These are phyloP conservation scores for Plectosphaerella sp. DNA, from an alignment of 2,329 filamentous ascomycete genomes.

Conservation along the genomic window DNA sequence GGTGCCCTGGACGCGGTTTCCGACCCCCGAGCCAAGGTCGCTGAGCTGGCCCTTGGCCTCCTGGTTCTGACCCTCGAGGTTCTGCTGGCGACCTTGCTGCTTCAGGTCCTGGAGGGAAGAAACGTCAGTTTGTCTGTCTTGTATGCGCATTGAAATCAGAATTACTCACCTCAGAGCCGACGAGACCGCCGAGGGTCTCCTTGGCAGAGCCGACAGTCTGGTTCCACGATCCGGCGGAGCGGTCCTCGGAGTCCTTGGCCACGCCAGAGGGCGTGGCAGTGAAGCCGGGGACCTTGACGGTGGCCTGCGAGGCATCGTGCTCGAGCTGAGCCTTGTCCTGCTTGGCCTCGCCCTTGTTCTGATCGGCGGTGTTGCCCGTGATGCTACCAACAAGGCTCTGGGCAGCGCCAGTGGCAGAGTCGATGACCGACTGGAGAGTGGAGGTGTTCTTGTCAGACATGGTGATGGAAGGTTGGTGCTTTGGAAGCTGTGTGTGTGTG, in stretches of 20 bases:
- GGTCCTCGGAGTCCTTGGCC: slow-evolving; percentile 68
- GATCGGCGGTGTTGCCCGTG: slow-evolving; percentile 67
- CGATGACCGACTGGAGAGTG: slow-evolving; percentile 73
- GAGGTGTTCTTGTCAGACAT: slow-evolving; percentile 44
- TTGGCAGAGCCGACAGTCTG: slow-evolving; percentile 86
- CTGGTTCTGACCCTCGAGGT: slow-evolving; percentile 71
- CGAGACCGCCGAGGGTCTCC: slow-evolving; percentile 69
- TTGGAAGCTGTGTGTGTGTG: neutral
- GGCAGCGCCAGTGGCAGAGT: slow-evolving; percentile 66
- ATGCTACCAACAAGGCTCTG: slow-evolving; percentile 69
- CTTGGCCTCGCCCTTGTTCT: slow-evolving; percentile 60
- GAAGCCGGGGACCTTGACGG: slow-evolving; percentile 68
- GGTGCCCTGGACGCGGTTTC: slow-evolving; percentile 64
- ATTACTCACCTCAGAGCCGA: slow-evolving; percentile 63
- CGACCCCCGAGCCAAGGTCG: slow-evolving; percentile 66
- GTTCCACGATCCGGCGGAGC: slow-evolving; percentile 72
- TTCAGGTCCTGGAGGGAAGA: slow-evolving; percentile 53
- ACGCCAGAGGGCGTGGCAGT: slow-evolving; percentile 66
- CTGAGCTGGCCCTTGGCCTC: slow-evolving; percentile 79
- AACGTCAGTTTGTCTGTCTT: neutral
- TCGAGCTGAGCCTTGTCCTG: slow-evolving; percentile 63
- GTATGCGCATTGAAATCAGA: neutral
- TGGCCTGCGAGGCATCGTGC: slow-evolving; percentile 70
- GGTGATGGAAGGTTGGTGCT: neutral
- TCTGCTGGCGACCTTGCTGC: slow-evolving; percentile 70